These are phyloP conservation scores for Eucalyptus regnans DNA, from an alignment of 345 rosid genomes.

Conservation along the genomic window DNA sequence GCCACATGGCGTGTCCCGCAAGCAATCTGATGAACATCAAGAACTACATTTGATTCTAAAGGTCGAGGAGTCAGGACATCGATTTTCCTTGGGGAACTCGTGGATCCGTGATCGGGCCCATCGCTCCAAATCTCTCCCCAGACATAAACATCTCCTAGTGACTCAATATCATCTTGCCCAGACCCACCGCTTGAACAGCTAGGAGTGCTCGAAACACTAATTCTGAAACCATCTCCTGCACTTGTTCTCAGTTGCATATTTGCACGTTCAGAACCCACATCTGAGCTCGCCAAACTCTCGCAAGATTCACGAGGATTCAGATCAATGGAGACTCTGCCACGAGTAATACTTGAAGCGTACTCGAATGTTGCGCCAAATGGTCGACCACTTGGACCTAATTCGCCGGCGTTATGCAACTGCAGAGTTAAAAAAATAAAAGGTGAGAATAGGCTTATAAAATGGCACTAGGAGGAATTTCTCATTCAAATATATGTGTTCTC, in stretches of 20 bases:
- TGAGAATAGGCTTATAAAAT: not conserved
- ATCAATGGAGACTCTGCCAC: slow-evolving; percentile 57
- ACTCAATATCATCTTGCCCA: slow-evolving; percentile 98
- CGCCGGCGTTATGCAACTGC: slow-evolving; percentile 52
- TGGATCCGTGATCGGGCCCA: slow-evolving; percentile 33
- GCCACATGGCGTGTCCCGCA: slow-evolving; percentile 76
- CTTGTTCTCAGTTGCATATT: slow-evolving; percentile 86
- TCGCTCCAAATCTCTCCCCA: slow-evolving; percentile 98
- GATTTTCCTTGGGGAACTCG: slow-evolving; percentile 21
- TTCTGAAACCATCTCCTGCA: slow-evolving; percentile 77
- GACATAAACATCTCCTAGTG: slow-evolving; percentile 84
- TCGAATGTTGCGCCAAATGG: slow-evolving; percentile 45
- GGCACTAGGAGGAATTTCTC: not conserved
- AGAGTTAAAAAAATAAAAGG: not conserved
- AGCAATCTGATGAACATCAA: slow-evolving; percentile 94
- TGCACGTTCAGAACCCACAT: slow-evolving; percentile 74
- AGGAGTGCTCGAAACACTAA: slow-evolving; percentile 93
- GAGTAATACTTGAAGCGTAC: slow-evolving; percentile 22
- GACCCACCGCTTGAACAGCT: slow-evolving; percentile 92
- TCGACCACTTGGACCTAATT: slow-evolving; percentile 27
- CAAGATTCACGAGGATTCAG: slow-evolving; percentile 24
- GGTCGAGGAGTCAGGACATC: slow-evolving; percentile 74
- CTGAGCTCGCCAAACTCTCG: slow-evolving; percentile 37
- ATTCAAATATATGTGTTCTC: slow-evolving; percentile 2
- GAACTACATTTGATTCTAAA: slow-evolving; percentile 82